Evolutionary conservation across 192 early-diverging fungal genomes (phyloP), one percentile per base, ranked within the genome.

Genomic region (Irineochytrium annulatum): DNA sequence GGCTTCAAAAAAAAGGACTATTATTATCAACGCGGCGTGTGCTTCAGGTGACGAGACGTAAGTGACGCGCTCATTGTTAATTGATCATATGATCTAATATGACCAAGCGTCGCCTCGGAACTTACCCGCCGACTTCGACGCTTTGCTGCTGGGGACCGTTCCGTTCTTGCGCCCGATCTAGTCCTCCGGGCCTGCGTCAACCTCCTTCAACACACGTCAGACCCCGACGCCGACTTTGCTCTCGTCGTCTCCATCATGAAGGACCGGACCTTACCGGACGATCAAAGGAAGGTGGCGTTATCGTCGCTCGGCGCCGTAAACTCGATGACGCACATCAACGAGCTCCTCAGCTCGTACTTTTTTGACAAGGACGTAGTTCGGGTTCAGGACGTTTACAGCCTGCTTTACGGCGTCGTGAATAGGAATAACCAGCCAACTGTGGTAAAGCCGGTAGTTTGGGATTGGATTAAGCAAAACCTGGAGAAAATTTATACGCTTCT

Each of bases 21-120:
- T 95, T 35, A 81, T 85, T 31, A 73, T 95, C 56, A 73, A 77
- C 20, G 81, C 77, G 32, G 88, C 92, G 19, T n/a, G n/a, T n/a
- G n/a, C n/a, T n/a, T n/a, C n/a, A n/a, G n/a, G n/a, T n/a, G n/a
- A n/a, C n/a, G n/a, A n/a, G n/a, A n/a, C n/a, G n/a, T n/a, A n/a
- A n/a, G n/a, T n/a, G n/a, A n/a, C n/a, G n/a, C n/a, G n/a, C n/a
- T n/a, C n/a, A n/a, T n/a, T n/a, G n/a, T n/a, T n/a, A n/a, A n/a
- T n/a, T n/a, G n/a, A n/a, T n/a, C n/a, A n/a, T n/a, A n/a, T n/a
- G n/a, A n/a, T n/a, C n/a, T n/a, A n/a, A n/a, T n/a, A n/a, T n/a
- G n/a, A n/a, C n/a, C n/a, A n/a, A n/a, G n/a, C n/a, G n/a, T n/a
- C n/a, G n/a, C n/a, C n/a, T n/a, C n/a, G n/a, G n/a, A n/a, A n/a